Conservation (phyloP, 2,329 filamentous ascomycete species). For the Penicillium sp. region DNA sequence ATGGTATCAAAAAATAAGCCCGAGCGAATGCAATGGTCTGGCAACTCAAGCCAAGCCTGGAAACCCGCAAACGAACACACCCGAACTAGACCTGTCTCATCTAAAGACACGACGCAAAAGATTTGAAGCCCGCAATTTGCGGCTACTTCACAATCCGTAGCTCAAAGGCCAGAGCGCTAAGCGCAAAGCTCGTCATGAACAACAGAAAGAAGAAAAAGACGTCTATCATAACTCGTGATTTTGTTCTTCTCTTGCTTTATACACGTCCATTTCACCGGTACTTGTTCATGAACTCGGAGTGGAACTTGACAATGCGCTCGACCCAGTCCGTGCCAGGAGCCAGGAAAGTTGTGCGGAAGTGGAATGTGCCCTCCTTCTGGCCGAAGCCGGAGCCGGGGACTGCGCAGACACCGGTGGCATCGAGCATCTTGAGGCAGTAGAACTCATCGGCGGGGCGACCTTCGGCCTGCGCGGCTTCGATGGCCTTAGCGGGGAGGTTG, state of each 20-base stretch:
- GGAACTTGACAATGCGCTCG: slow-evolving; percentile 82
- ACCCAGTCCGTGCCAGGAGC: slow-evolving; percentile 97
- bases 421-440: slow-evolving; percentile 87
- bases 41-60: background rate
- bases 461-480: slow-evolving; percentile 73
- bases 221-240: background rate
- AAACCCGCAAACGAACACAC: slow-evolving; percentile 1
- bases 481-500: slow-evolving; percentile 73
- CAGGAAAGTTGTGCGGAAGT: slow-evolving; percentile 96
- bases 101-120: slow-evolving; percentile 7
- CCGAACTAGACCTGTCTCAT: slow-evolving; percentile 6
- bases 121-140: too few species aligned
- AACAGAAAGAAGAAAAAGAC: background rate
- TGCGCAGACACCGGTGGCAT: slow-evolving; percentile 92
- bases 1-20: slow-evolving; percentile 21
- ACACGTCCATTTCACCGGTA: slow-evolving; percentile 47
- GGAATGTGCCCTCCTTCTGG: slow-evolving; percentile 85
- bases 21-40: background rate
- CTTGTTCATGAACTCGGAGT: slow-evolving; percentile 86
- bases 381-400: slow-evolving; percentile 93
- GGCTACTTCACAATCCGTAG: background rate
- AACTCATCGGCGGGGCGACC: slow-evolving; percentile 83
- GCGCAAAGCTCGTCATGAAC: background rate
- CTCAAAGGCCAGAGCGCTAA: background rate
- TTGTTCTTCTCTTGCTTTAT: background rate